Base-by-base conservation (phyloP, 1,284 basidiomycete genomes). In the Trametes pubescens region DNA sequence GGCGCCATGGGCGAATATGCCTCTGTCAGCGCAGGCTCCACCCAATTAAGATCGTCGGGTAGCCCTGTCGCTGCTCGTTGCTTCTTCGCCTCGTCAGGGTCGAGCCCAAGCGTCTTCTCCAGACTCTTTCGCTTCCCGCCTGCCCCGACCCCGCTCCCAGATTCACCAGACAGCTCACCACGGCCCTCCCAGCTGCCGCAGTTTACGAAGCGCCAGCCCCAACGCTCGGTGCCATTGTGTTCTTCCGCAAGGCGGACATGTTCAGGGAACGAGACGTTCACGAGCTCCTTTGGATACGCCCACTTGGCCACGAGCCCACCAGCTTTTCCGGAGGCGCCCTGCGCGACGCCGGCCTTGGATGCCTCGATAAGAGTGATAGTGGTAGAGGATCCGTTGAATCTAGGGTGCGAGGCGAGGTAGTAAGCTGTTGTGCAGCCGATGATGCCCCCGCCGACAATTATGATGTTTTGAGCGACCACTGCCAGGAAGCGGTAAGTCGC, bases 261-360 rank as follows among this genome's bases (percentile, higher is more conserved):
- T 69, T 98, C 88, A 8, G 81, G 73, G 74, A 92, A 98, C 7
- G 93, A 95, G 51, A 96, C 82, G 47, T 85, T 79, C 6, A 91
- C 91, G 21, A 97, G 80, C 73, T 95, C 91, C 60, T 87, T 84
- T 0, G 90, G 90, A 70, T 90, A 91, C 1, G 90, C 90, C 90
- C 90, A 91, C 69, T 85, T 85, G 0, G 96, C 95, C 24, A 98
- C 84, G n/a, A 98, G 88, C 0, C 96, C 96, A 2, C 95, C 96
- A 0, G 94, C 92, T 75, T 97, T 97, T 6, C 96, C 96, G 0
- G 90, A 93, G 0, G 95, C 94, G 0, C 91, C 90, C 66, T 90
- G 88, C 0, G 89, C 89, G 21, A 82, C 79, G n/a, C 89, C 89
- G 47, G 82, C 72, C 9, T 72, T 75, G 0, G 90, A 93, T 3